Conservation (phyloP, 2,329 filamentous ascomycete species). For the Trichoderma gracile region DNA sequence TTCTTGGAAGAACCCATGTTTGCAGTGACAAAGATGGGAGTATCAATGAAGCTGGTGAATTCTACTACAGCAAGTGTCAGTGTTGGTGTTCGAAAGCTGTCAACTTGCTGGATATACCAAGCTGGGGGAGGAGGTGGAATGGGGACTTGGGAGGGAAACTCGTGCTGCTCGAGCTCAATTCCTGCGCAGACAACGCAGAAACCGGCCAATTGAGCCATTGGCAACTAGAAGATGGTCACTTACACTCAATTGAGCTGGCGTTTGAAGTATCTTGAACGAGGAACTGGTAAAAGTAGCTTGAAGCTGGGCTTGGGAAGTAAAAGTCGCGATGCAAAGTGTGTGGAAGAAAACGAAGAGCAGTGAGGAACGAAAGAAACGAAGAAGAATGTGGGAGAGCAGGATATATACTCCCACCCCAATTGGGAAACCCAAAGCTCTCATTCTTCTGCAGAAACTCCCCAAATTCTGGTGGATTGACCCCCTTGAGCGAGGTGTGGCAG, state of each 20-base stretch:
- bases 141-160: neutral
- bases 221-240: neutral
- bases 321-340: neutral
- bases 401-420: neutral
- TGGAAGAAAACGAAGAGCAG: neutral
- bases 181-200: neutral
- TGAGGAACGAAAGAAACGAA: neutral
- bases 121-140: neutral
- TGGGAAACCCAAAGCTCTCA: constrained; percentile 1
- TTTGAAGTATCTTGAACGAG: neutral
- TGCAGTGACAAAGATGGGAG: neutral
- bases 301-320: constrained; percentile 1
- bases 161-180: neutral
- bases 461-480: neutral
- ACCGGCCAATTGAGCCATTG: neutral
- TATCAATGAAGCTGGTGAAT: neutral
- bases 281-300: neutral
- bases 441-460: neutral
- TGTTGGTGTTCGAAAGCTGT: neutral
- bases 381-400: neutral
- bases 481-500: constrained; percentile 19
- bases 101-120: neutral
- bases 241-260: constrained; percentile 1
- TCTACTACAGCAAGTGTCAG: neutral
- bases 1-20: constrained; percentile 28